Base-by-base conservation (phyloP, 306 rosid genomes). In the Mucuna pruriens region DNA sequence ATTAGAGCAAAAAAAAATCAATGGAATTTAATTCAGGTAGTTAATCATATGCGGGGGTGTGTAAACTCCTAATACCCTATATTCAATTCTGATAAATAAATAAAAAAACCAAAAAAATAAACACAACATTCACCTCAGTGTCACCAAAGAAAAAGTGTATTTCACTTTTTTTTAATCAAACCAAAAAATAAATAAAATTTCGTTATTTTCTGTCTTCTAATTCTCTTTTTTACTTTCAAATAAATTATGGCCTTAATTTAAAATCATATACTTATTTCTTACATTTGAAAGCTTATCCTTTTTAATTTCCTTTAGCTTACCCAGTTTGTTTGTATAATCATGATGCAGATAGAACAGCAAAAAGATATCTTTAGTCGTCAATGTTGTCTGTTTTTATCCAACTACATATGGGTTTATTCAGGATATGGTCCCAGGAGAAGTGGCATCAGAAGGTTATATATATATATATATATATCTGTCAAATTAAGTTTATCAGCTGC, bases 301-400 rank as follows among this genome's bases (percentile, higher is more conserved):
- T 79, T 48, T 49, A 29, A 71, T 17, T 68, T 61, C 36, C 60
- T 58, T 51, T 71, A 52, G 63, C 82, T 87, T 51, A 85, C 71
- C 78, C 64, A 19, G 31, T 60, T 83, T 80, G 26, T 48, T 82
- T 83, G 54, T 79, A 58, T 75, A 71, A 76, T 83, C 65, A 57
- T 85, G 79, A 44, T 78, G 88, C 93, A 95, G 99, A 86, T 95
- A 81, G 79, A 92, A 54, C 97, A 89, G 80, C 94, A 93, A 79
- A 92, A 93, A 31, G 97, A 93, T 71, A 60, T 85, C 38, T 55
- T 92, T 80, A 84, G 89, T 71, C 89, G 83, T 48, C 91, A 91
- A 8, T 89, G 94, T 83, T 85, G 91, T 85, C 92, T 85, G 57
- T 88, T 95, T 82, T 90, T 95, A 76, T 87, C 95, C 33, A 78